Evolutionary conservation across 495 filamentous ascomycete genomes (phyloP), one percentile per base, ranked within the genome.

Genomic region (Trichodelitschia bisporula): DNA sequence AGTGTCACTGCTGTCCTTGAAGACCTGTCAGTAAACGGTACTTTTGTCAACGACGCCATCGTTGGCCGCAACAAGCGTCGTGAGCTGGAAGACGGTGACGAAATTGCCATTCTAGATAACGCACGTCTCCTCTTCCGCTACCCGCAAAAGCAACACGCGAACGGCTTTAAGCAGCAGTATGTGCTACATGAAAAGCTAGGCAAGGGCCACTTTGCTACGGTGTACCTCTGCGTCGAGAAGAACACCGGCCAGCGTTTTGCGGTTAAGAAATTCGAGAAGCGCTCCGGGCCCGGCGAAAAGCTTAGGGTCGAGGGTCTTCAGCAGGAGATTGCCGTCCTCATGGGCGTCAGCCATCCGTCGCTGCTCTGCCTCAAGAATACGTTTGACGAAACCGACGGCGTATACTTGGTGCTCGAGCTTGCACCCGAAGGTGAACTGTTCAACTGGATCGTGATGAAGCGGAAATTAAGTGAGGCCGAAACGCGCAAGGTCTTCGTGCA

Each of bases 281-380:
- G 72, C 8, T 57, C 69, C 0, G 70, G 72, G 10, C 64, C 72
- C 20, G 80, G 77, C 6, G 82, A 92, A 35, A 64, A 66, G 33
- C 73, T 76, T 15, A 82, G 77, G 49, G 67, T 70, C 4, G 78
- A 89, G 28, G 67, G 79, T 10, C 51, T 95, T 33, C 78, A 91
- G 47, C 82, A 95, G 44, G 86, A 99, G 44, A 86, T 99, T 45
- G 86, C 76, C 18, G 77, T 95, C 11, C 53, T 99, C 35, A 93
- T 90, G 82, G 64, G 83, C 8, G 78, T 99, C 34, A 84, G 77
- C 44, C 89, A 99, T 48, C 78, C 78, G n/a, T 86, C 90, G 36
- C 59, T 99, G 20, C 58, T 99, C 4, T 93, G 82, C 48, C 60
- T 99, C 20, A 92, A 89, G 47, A 83, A 90, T 35, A 90, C 79